These are phyloP conservation scores for Chenopodium album DNA, from an alignment of 148 eudicot genomes.

Conservation along the genomic window DNA sequence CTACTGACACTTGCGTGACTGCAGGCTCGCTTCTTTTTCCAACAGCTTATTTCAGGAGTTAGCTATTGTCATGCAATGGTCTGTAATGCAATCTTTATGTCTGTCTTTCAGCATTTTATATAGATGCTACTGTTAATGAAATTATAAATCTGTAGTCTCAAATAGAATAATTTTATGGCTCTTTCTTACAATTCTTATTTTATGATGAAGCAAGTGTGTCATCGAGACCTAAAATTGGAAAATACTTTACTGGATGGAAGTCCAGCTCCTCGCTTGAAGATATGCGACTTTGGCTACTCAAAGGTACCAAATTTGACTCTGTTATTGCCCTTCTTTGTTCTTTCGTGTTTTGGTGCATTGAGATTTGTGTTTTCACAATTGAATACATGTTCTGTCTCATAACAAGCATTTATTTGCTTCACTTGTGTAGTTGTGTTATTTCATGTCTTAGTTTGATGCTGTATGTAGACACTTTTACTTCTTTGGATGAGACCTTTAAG, in stretches of 20 bases:
- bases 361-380: background rate
- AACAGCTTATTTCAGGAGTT: conserved; percentile 52
- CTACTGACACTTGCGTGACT: conserved; percentile 11
- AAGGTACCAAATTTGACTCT: conserved; percentile 28
- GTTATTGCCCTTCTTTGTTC: background rate
- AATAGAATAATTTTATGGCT: conserved; percentile 1
- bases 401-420: background rate
- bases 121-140: background rate
- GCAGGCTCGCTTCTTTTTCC: conserved; percentile 54
- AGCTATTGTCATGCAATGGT: conserved; percentile 55
- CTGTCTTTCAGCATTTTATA: background rate
- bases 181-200: background rate
- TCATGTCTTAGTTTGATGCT: background rate
- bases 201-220: conserved; percentile 49
- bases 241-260: conserved; percentile 54
- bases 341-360: background rate
- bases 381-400: background rate
- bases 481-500: background rate
- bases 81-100: conserved; percentile 4
- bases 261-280: conserved; percentile 50
- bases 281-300: conserved; percentile 55
- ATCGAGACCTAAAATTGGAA: conserved; percentile 50
- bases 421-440: no score
- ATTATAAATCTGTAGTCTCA: background rate
- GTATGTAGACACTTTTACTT: background rate